Evolutionary conservation across 2,329 filamentous ascomycete genomes (phyloP), one percentile per base, ranked within the genome.

Genomic region (Chlorencoelia australis): DNA sequence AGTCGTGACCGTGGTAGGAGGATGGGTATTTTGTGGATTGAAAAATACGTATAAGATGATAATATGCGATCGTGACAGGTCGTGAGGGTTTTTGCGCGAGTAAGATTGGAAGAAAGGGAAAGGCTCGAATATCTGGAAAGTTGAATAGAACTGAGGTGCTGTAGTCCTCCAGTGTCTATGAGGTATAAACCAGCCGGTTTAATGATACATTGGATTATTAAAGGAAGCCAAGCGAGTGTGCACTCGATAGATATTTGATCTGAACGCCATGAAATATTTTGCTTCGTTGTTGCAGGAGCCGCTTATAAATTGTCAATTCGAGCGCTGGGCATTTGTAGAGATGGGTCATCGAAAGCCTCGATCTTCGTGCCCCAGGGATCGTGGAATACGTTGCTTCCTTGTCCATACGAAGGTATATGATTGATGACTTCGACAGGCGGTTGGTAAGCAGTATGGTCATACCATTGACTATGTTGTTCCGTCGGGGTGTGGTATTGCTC

Each of bases 291-390:
- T 15, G 25, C n/a, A n/a, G n/a, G n/a, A n/a, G n/a, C n/a, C n/a
- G 13, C 31, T 63, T 59, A 76, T 59, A 78, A 62, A 41, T 60
- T 68, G 46, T 73, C 70, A 44, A 78, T 67, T 33, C 73, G 62
- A 27, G 64, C 68, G 50, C 71, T 75, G 8, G 73, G 74, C 56
- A 78, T 63, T 55, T 74, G 72, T 59, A 76, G 66, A 7, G 66
- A 63, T 14, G 68, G 63, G 43, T 76, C 72, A 26, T 72, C 71
- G 39, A 66, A 74, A 2, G 45, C 33, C 46, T 76, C 73, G 16
- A 72, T 57, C 59, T 78, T 77, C 27, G 64, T 62, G 10, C 51
- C 57, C 64, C 71, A 78, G 2, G 68, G 57, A 44, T 72, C 68
- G 44, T 69, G 70, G 11, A 70, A 60, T n/a, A 59, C 61, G n/a